Base-by-base conservation (phyloP, 2,329 filamentous ascomycete species). In the Xylaria sp. region DNA sequence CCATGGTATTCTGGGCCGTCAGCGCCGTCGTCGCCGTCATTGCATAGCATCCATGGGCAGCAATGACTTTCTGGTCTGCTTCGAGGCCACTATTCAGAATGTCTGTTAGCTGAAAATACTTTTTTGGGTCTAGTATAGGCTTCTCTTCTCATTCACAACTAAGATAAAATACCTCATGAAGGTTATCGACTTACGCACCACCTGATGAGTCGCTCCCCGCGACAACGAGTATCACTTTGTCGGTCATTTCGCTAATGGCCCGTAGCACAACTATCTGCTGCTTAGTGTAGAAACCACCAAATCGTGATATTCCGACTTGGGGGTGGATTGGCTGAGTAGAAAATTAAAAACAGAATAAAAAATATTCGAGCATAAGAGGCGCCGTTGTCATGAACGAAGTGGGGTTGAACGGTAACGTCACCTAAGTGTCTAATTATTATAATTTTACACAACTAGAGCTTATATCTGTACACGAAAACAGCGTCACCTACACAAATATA, bases 1-100 rank as follows among this genome's bases (percentile, higher is more conserved):
- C 93, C 61, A 88, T 85, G 0, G 96, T 99, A 80, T 98, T 97
- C 78, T 98, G 96, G 17, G 93, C 94, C n/a, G 96, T 99, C 77
- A 99, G 83, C 21, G 95, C 95, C 14, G 95, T 97, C 9, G 95
- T 98, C 24, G 94, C 93, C 59, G 95, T 98, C 90, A 98, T 97
- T 68, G 93, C 94, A 85, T 98, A 98, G 82, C 93, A 96, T 68
- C 92, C 90, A 86, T 98, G 94, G 19, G 93, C 93, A 53, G 94
- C 92, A 69, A 97, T 91, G 69, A 97, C 94, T 79, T 97, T 97
- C 78, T 98, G 94, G 79, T 98, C 95, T 47, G 95, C 96, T 80
- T 99, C 95, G 39, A 99, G 88, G 60, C 95, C 96, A 64, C 94
- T 97, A 75, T 36, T 53, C 36, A 32, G 21, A n/a, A 6, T 5